Conservation (phyloP, 2,329 filamentous ascomycete genomes). For the Fonsecaea pedrosoi region DNA sequence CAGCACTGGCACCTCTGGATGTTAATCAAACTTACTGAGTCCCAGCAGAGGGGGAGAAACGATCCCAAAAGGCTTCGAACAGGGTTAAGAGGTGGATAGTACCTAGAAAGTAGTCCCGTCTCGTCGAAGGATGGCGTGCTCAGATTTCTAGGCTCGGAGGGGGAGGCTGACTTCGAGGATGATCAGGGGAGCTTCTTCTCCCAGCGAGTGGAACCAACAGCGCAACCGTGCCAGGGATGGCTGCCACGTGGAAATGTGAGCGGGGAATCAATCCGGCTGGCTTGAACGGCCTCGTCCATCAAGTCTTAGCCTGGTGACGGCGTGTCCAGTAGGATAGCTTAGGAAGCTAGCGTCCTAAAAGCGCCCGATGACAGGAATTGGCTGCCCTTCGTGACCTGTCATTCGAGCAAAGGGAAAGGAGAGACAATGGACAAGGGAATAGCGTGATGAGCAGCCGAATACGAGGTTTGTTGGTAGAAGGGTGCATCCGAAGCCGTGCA, state of each 20-base stretch:
- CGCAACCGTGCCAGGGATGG: slow-evolving; percentile 18
- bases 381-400: slow-evolving; percentile 2
- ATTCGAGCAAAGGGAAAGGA: slow-evolving; percentile 8
- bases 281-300: slow-evolving; percentile 2
- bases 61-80: not conserved
- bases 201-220: slow-evolving; percentile 11
- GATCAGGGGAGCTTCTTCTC: slow-evolving; percentile 19
- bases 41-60: not conserved
- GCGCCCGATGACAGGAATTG: slow-evolving; percentile 1
- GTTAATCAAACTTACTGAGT: not conserved
- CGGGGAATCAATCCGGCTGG: slow-evolving; percentile 25
- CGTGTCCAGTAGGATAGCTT: slow-evolving; percentile 4
- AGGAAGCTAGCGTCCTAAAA: slow-evolving; percentile 7
- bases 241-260: slow-evolving; percentile 33
- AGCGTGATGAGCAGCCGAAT: slow-evolving; percentile 25
- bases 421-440: slow-evolving; percentile 5
- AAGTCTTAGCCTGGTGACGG: slow-evolving; percentile 13
- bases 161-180: slow-evolving; percentile 18
- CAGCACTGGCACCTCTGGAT: not conserved
- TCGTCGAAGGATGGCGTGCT: slow-evolving; percentile 3
- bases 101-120: not conserved
- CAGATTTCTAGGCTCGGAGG: slow-evolving; percentile 1
- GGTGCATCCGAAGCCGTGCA: not conserved
- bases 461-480: slow-evolving; percentile 9
- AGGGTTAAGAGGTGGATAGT: slow-evolving; percentile 5